Base-by-base conservation (phyloP, 2,329 filamentous ascomycete genomes). In the Alternaria ethzedia region DNA sequence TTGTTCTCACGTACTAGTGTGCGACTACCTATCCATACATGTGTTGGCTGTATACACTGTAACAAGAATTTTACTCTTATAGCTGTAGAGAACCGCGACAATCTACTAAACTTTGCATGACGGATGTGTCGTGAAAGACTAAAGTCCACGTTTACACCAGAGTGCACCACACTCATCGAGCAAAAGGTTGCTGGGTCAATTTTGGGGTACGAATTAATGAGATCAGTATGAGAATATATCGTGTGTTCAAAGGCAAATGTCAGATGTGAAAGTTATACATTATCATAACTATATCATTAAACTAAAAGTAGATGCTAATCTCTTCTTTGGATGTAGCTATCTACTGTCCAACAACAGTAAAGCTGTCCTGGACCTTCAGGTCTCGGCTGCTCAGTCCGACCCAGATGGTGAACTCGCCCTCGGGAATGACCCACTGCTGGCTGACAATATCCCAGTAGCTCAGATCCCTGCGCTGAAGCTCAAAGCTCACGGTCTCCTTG, bases 361-460 rank as follows among this genome's bases (percentile, higher is more conserved):
- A 63, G 51, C 61, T 67, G 44, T 68, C 49, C 20, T 65, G 61
- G 15, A 67, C 71, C 57, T 67, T 68, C 23, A 77, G 54, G 57
- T 77, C 72, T 28, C 74, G 64, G 59, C 68, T 72, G 62, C 73
- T 76, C n/a, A 70, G 66, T 13, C 74, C 74, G 17, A 72, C 70
- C 60, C 66, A 70, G 43, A 75, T 30, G 9, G 64, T 71, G 56
- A 77, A 75, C 72, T 61, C 76, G 79, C 78, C 85, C 75, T n/a
- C 83, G 79, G 63, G 78, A 67, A 74, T 78, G 26, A 93, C 86
- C 94, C 94, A 97, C 82, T 97, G 89, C 84, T 97, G 93, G 20
- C 82, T 78, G 1, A 77, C 83, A 1, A 87, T 82, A 69, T 97
- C 92, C 94, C 94, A 97, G 82, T 93, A 96, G 78, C 91, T 93